Base-by-base conservation (phyloP, 73 alveolate genomes). In the Durusdinium trenchii region DNA sequence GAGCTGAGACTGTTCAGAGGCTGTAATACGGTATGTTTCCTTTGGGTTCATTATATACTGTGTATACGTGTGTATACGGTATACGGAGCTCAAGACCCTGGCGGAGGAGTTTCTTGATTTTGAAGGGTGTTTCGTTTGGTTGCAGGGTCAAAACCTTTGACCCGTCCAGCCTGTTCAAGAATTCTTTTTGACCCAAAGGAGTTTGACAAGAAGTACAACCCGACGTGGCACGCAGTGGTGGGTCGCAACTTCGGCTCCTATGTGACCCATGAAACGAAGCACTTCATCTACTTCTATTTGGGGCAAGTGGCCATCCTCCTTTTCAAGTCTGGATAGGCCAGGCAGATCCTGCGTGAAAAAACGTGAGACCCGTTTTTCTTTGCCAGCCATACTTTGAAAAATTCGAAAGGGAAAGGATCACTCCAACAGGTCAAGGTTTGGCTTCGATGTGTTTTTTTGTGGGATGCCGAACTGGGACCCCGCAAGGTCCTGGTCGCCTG, bases 211-310 rank as follows among this genome's bases (percentile, higher is more conserved):
- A 99, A 99, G 99, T 99, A 99, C 99, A 99, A 99, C 99, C 99
- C 99, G 50, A 99, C 99, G 47, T 99, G 99, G 99, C 99, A 99
- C 99, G 95, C 99, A 85, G 99, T 99, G 98, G 99, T 99, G 67
- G 99, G 99, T 35, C 99, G 99, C 52, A 99, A 99, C 99, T 99
- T 99, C 99, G 99, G 99, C 9, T 99, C 99, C 75, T 99, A 99
- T 99, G 99, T 99, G 94, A 99, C 99, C 94, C 99, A 99, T 94
- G 99, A 99, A 99, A 99, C 99, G 90, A 99, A 99, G 99, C 99
- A 99, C 99, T 99, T 99, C 99, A 99, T 99, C 99, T 99, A 99
- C 99, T 99, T 99, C 99, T 99, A 99, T 99, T 99, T 99, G 99
- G 99, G 99, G 71, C 99, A 99, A 95, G 99, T 99, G 95, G 99